Evolutionary conservation across 495 filamentous ascomycete genomes (phyloP), one percentile per base, ranked within the genome.

Genomic region (Venustampulla echinocandica): DNA sequence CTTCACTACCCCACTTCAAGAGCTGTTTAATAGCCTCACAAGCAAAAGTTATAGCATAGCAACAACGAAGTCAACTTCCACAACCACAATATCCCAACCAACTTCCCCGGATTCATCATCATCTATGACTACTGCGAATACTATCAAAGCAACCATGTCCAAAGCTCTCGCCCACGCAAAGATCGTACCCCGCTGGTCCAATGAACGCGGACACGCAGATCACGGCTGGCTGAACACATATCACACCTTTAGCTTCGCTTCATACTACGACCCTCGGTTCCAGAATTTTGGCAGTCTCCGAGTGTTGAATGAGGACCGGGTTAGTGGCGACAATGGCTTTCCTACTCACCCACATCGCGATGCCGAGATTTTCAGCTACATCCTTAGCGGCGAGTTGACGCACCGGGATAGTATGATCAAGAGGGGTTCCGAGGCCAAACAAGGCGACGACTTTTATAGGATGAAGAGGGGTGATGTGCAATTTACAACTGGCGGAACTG

Each of bases 171-270:
- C 68, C 20, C 71, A 82, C 69, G 78, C 77, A 36, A 79, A 75
- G 53, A 79, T 85, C 60, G 70, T 71, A 20, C 69, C 73, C 18
- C 81, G 80, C 55, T 72, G 66, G 51, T 83, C 79, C 25, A 58
- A 59, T 28, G 70, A 74, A 23, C 74, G 85, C 37, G 86, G 84
- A 30, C 84, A 89, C 60, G 71, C 75, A 47, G 75, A 88, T 58
- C 81, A 87, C 61, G 84, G 81, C 60, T 90, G 85, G 85, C 77
- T 89, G n/a, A 81, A 89, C 62, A 80, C 76, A 18, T 88, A 81
- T 67, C 85, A 90, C 68, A 85, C 81, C 46, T 90, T 93, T 73
- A 76, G 71, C 63, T 89, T 90, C 60, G 83, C 84, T 47, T 63
- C 65, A 49, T 89, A 87, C 73, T 76, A 77, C 65, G 75, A 85